Evolutionary conservation across 2,329 filamentous ascomycete genomes (phyloP).

Genomic region (Zopfia rhizophila): DNA sequence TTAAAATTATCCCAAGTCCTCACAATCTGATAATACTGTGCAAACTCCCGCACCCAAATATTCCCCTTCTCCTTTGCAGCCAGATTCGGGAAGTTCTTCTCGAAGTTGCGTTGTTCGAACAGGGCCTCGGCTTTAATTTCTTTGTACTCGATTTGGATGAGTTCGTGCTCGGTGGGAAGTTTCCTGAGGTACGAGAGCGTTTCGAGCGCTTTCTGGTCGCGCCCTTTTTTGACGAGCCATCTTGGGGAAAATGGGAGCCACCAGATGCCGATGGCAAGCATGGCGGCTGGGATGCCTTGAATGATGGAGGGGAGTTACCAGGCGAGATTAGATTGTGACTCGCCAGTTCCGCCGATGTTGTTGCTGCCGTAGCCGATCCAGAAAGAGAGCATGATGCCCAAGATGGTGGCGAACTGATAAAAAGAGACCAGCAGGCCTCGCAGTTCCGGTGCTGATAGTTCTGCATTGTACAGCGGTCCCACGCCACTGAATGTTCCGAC

Average conservation of each 20-base stretch:
- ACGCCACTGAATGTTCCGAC: constrained; percentile 60
- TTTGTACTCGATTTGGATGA: constrained; percentile 57
- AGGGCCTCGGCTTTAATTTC: constrained; percentile 60
- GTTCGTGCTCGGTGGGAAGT: constrained; percentile 41
- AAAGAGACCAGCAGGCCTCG: constrained; percentile 41
- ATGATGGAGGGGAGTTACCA: constrained; percentile 40
- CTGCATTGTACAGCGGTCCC: constrained; percentile 60
- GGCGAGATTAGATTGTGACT: constrained; percentile 35
- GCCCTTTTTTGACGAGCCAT: constrained; percentile 40
- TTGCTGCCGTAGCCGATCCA: constrained; percentile 45
- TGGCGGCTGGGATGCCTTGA: constrained; percentile 36
- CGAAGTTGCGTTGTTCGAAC: constrained; percentile 57
- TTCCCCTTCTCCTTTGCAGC: constrained; percentile 56
- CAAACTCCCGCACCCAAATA: constrained; percentile 57
- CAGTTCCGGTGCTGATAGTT: constrained; percentile 39
- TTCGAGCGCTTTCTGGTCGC: constrained; percentile 34
- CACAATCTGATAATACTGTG: constrained; percentile 62
- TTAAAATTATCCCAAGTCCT: constrained; percentile 63
- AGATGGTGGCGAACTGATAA: constrained; percentile 41
- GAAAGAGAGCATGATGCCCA: constrained; percentile 45
- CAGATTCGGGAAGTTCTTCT: constrained; percentile 58
- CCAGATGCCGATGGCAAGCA: constrained; percentile 38
- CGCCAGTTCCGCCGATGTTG: constrained; percentile 57
- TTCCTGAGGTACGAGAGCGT: constrained; percentile 42
- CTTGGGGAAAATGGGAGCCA: constrained; percentile 39